Base-by-base conservation (phyloP, 345 rosid genomes). In the Barbarea vulgaris region DNA sequence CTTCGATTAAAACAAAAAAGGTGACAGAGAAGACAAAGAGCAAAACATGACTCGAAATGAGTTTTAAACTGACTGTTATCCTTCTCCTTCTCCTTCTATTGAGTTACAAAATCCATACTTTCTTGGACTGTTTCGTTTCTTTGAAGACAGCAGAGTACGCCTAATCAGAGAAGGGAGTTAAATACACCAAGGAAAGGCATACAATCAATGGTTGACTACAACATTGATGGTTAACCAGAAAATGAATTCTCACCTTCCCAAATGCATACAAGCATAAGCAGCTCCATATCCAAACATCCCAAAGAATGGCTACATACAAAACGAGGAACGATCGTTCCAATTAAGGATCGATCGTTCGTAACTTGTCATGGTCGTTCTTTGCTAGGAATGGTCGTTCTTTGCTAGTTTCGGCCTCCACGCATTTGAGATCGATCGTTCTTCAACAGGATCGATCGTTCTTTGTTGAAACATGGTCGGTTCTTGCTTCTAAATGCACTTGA, bases 111-210 rank as follows among this genome's bases (percentile, higher is more conserved):
- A 56, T 76, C 28, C 72, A 85, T 15, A 91, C 97, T 70, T 83
- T 83, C 70, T 67, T 84, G 6, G 89, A 87, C 21, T 64, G 66
- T 65, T 84, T 83, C 6, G 88, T 84, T n/a, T n/a, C 83, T 87
- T 91, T 1, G 97, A 91, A 67, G 92, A 86, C 54, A 91, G 85
- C 63, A 85, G 14, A 37, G 84, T 88, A 60, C 69, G 64, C 83
- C 92, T 91, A 75, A 39, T 15, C 47, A 61, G 9, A 60, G 3
- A 86, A 87, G 33, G 57, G 47, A 21, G 33, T 28, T 18, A 21
- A 42, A 41, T 3, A 22, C 55, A 30, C 7, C 18, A 13, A 39
- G 18, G 5, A 25, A 63, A 54, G 33, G 19, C 34, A 37, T 33
- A 62, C 53, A 22, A 27, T 28, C 62, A 48, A 46, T 13, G 19